phyloP scores from a whole-genome alignment of 805 yeast species.

The Wickerhamomyces sydowiorum region DNA sequence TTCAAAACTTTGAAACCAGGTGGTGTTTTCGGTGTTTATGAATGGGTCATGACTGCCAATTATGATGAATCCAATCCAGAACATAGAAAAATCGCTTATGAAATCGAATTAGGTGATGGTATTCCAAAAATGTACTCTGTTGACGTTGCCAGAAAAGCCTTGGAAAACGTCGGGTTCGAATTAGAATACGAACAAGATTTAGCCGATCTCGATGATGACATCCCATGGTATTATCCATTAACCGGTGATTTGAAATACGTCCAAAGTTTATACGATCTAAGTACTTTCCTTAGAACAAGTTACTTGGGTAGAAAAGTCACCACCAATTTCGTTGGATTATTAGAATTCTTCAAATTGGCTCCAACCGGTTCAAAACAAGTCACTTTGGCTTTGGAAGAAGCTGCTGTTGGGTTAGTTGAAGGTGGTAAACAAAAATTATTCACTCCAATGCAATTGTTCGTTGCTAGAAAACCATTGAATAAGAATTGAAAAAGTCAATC shows the following conservation, averaged over 20 bases:
- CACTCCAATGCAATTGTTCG: conserved; percentile 96
- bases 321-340: conserved; percentile 67
- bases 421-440: conserved; percentile 89
- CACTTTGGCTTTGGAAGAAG: conserved; percentile 90
- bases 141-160: conserved; percentile 83
- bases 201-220: conserved; percentile 73
- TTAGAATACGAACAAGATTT: conserved; percentile 71
- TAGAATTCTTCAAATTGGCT: conserved; percentile 84
- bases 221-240: conserved; percentile 98
- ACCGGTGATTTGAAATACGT: conserved; percentile 90
- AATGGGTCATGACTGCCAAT: conserved; percentile 97
- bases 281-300: conserved; percentile 86
- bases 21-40: conserved; percentile 96
- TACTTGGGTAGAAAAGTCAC: conserved; percentile 81
- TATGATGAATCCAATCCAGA: conserved; percentile 83
- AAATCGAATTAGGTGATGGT: conserved; percentile 98
- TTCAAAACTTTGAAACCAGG: conserved; percentile 96
- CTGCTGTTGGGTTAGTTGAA: conserved; percentile 89
- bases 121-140: conserved; percentile 93
- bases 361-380: conserved; percentile 91
- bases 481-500: background rate
- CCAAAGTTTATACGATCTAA: conserved; percentile 70
- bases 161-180: conserved; percentile 82
- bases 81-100: conserved; percentile 93
- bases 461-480: conserved; percentile 73